Conservation (phyloP, 1,284 basidiomycete species). For the Ceraceosorus guamensis region DNA sequence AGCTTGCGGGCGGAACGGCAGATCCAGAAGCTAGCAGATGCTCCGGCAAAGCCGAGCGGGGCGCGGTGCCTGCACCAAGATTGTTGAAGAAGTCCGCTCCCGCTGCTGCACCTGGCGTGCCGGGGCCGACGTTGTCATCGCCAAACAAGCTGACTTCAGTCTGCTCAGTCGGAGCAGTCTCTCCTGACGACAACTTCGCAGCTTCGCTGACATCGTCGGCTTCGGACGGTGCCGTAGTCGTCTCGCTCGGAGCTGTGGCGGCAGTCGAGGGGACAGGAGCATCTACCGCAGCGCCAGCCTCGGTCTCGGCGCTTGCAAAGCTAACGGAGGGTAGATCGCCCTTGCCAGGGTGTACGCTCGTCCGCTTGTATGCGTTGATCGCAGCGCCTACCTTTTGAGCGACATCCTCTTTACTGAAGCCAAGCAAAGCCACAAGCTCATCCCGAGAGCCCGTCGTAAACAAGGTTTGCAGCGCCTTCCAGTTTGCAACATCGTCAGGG, state of each 20-base stretch:
- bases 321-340: background rate
- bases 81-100: conserved; percentile 79
- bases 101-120: conserved; percentile 55
- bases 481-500: conserved; percentile 52
- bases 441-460: conserved; percentile 83
- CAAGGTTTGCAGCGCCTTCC: conserved; percentile 81
- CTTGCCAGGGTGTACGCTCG: background rate
- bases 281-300: conserved; percentile 8
- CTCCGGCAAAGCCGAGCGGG: conserved; percentile 55
- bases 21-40: conserved; percentile 58
- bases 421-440: conserved; percentile 81
- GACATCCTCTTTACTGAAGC: conserved; percentile 85
- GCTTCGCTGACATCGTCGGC: conserved; percentile 4
- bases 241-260: conserved; percentile 2
- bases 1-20: conserved; percentile 17
- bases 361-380: conserved; percentile 58
- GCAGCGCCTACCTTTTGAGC: conserved; percentile 72
- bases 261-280: conserved; percentile 3
- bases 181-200: conserved; percentile 1
- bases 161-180: conserved; percentile 49
- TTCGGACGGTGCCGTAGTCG: background rate
- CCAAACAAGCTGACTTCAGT: conserved; percentile 71
- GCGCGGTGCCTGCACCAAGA: conserved; percentile 50
- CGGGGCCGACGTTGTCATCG: conserved; percentile 60
- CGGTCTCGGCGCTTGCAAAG: conserved; percentile 1